Percentiles rank a stretch among this genome's conserved stretches.
Conservation (phyloP, 352 stramenopile species). For the Phytophthora hybrid region DNA sequence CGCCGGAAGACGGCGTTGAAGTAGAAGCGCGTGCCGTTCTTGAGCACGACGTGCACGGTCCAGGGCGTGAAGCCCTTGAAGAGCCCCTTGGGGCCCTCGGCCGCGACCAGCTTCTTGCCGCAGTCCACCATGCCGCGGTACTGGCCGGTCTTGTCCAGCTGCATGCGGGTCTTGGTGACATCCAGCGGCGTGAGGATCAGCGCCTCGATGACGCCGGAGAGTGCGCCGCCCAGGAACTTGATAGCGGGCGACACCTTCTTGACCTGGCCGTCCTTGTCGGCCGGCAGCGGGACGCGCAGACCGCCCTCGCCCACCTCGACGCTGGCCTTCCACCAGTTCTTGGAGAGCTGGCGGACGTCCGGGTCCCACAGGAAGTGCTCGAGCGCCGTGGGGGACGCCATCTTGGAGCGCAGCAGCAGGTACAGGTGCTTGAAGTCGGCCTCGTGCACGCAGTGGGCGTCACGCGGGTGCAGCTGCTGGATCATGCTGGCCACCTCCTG, state of each 20-base stretch:
- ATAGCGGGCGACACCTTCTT: constrained; percentile 77
- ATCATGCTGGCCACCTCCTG: constrained; percentile 85
- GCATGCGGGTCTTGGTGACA: constrained; percentile 90
- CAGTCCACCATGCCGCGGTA: constrained; percentile 91
- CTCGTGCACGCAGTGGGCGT: constrained; percentile 74
- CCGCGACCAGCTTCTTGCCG: constrained; percentile 79
- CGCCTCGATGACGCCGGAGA: constrained; percentile 89
- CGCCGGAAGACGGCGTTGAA: constrained; percentile 89
- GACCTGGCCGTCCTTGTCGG: constrained; percentile 48
- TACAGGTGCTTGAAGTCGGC: constrained; percentile 88
- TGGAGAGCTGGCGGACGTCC: constrained; percentile 83
- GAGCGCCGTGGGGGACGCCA: constrained; percentile 73
- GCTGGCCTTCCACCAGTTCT: constrained; percentile 89
- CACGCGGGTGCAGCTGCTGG: constrained; percentile 69
- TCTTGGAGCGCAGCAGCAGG: constrained; percentile 79
- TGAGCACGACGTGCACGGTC: constrained; percentile 89
- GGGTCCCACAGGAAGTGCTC: constrained; percentile 85
- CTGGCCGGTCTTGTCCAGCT: constrained; percentile 87
- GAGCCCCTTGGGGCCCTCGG: constrained; percentile 79
- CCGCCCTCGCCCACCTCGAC: constrained; percentile 85
- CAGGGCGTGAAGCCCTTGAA: constrained; percentile 92
- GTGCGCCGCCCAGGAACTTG: constrained; percentile 85
- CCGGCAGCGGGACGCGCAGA: constrained; percentile 64
- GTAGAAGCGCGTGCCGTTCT: constrained; percentile 93
- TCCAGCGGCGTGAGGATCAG: constrained; percentile 88